phyloP scores from a whole-genome alignment of 2,329 filamentous ascomycete genomes.

The Cryphonectria japonica region DNA sequence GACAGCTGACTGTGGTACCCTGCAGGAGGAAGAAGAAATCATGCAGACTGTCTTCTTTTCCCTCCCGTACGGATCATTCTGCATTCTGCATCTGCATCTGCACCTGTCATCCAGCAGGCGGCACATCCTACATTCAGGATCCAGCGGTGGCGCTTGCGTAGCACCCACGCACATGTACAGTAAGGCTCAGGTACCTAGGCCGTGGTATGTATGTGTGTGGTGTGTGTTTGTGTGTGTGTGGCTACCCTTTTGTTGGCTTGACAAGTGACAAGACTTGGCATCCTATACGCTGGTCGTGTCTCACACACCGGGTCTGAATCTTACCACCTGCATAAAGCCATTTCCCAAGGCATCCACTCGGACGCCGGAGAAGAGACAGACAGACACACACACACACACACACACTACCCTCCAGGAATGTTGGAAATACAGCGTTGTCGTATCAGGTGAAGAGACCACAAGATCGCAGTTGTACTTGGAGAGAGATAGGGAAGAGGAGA shows the following conservation, averaged over 20 bases:
- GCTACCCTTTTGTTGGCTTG: not conserved
- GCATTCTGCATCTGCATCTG: not conserved
- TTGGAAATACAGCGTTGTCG: not conserved
- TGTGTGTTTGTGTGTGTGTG: slow-evolving; percentile 4
- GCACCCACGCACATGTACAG: not conserved
- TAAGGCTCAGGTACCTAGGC: not conserved
- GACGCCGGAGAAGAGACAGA: not conserved
- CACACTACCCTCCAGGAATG: not conserved
- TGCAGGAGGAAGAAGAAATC: not conserved
- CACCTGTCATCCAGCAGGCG: not conserved
- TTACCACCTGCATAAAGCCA: not conserved
- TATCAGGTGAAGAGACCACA: not conserved
- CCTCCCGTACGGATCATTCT: not conserved
- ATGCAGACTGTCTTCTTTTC: not conserved
- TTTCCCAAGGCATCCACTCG: slow-evolving; percentile 6
- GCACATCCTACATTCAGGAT: not conserved
- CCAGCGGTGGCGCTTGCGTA: not conserved
- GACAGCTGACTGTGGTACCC: not conserved
- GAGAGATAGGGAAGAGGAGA: not conserved
- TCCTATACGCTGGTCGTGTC: not conserved
- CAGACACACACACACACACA: not conserved
- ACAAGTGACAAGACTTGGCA: not conserved
- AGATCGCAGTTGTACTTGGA: not conserved
- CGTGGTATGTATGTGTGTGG: not conserved
- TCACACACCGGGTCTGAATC: not conserved